Percentiles rank a stretch among this genome's conserved stretches.
Evolutionary conservation across 257 asterid genomes (phyloP).

Genomic region (Striga asiatica): DNA sequence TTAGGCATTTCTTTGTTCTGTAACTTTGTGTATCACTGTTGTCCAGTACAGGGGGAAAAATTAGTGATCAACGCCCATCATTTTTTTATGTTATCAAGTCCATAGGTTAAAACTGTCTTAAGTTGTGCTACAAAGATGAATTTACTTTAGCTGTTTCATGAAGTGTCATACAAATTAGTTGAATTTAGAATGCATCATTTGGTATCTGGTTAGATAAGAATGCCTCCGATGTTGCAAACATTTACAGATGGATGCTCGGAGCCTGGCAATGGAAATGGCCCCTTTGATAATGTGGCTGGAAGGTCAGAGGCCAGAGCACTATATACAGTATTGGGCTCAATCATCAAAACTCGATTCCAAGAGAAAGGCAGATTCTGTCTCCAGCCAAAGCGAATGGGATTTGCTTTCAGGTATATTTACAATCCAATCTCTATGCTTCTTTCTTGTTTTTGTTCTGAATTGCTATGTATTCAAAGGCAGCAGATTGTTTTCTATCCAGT

Average conservation of each 20-base stretch:
- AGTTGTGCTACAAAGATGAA: not conserved
- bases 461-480: no score
- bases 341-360: conserved; percentile 36
- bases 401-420: conserved; percentile 50
- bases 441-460: not conserved
- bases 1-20: not conserved
- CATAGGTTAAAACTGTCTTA: not conserved
- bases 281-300: conserved; percentile 79
- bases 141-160: not conserved
- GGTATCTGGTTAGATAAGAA: not conserved
- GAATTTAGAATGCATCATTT: not conserved
- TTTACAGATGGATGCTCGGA: conserved; percentile 81
- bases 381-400: conserved; percentile 39
- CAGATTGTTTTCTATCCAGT: no score
- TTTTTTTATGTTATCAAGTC: not conserved
- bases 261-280: conserved; percentile 85
- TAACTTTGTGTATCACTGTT: not conserved
- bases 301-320: conserved; percentile 56
- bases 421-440: not conserved
- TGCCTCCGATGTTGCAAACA: conserved; percentile 15
- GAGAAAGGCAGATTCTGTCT: conserved; percentile 23
- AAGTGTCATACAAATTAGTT: not conserved
- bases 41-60: not conserved
- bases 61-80: not conserved
- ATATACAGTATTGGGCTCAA: conserved; percentile 48